A percentile compares a stretch with the other conserved stretches of the same genome.
These are phyloP conservation scores for Tetrastigma voinierianum DNA, from an alignment of 164 flowering plant genomes.

Conservation along the genomic window DNA sequence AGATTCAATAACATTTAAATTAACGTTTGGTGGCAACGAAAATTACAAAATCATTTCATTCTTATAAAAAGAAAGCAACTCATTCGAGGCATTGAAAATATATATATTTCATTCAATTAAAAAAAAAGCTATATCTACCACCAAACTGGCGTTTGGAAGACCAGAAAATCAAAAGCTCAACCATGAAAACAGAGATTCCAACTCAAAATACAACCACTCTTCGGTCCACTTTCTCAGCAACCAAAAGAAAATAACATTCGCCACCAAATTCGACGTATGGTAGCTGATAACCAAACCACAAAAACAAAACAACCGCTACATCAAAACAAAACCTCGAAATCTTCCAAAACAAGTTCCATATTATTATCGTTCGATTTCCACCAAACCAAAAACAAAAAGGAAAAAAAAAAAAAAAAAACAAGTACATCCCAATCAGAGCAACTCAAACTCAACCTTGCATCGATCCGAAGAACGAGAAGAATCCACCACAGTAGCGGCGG, in stretches of 20 bases:
- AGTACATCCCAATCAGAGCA: neutral
- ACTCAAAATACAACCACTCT: too few relatives aligned
- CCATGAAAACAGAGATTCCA: too few relatives aligned
- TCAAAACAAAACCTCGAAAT: neutral
- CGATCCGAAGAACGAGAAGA: conserved; percentile 21
- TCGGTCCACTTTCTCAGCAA: conserved; percentile 1
- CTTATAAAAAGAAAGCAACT: too few relatives aligned
- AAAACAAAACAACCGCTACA: neutral
- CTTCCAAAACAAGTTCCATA: neutral
- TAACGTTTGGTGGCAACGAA: too few relatives aligned
- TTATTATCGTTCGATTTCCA: neutral
- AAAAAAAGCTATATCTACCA: too few relatives aligned
- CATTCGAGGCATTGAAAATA: too few relatives aligned
- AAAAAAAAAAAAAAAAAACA: neutral
- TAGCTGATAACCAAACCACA: too few relatives aligned
- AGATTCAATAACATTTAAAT: too few relatives aligned
- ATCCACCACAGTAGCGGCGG: conserved; percentile 20
- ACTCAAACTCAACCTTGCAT: conserved; percentile 15
- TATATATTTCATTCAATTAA: too few relatives aligned
- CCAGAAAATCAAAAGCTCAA: too few relatives aligned
- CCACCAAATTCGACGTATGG: neutral
- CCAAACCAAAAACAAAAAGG: neutral
- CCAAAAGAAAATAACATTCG: neutral
- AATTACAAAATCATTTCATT: too few relatives aligned
- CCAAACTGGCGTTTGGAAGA: too few relatives aligned